Evolutionary conservation across 2,329 filamentous ascomycete genomes (phyloP).

Genomic region (Fusarium coffeatum): DNA sequence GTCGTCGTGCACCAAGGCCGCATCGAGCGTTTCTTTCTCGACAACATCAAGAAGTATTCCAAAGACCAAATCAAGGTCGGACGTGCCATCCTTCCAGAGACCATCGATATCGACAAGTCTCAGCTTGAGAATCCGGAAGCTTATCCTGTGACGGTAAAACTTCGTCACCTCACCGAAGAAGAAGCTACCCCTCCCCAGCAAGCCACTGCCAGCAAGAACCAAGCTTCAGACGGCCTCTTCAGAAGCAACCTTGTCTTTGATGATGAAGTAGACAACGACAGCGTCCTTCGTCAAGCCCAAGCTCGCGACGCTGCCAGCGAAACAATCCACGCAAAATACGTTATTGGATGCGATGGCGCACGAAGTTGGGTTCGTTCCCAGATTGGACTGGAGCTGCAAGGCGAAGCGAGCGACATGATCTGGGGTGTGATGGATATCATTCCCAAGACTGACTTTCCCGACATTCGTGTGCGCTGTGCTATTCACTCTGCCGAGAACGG

Average conservation of each 20-base stretch:
- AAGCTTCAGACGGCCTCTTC: background rate
- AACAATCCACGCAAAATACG: constrained; percentile 22
- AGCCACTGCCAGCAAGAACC: background rate
- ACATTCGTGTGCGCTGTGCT: constrained; percentile 79
- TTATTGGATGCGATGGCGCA: constrained; percentile 69
- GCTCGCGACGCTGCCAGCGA: background rate
- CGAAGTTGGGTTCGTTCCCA: constrained; percentile 75
- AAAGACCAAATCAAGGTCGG: background rate
- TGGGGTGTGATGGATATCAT: constrained; percentile 81
- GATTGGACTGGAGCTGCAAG: constrained; percentile 68
- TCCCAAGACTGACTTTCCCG: constrained; percentile 77
- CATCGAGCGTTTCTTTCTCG: background rate
- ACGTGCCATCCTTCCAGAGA: background rate
- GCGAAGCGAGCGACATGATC: constrained; percentile 63
- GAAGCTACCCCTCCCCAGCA: background rate
- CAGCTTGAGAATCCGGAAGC: background rate
- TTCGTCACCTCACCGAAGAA: background rate
- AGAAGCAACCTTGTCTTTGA: background rate
- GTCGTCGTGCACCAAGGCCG: background rate
- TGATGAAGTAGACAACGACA: background rate
- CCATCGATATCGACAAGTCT: background rate
- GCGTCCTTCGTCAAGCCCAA: background rate
- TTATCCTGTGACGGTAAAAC: background rate
- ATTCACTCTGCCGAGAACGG: constrained; percentile 74
- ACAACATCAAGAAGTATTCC: constrained; percentile 2